Percentiles rank a stretch among this genome's conserved stretches.
phyloP scores from a whole-genome alignment of 1,139 yeast species.

The Geotrichum aggregatum region DNA sequence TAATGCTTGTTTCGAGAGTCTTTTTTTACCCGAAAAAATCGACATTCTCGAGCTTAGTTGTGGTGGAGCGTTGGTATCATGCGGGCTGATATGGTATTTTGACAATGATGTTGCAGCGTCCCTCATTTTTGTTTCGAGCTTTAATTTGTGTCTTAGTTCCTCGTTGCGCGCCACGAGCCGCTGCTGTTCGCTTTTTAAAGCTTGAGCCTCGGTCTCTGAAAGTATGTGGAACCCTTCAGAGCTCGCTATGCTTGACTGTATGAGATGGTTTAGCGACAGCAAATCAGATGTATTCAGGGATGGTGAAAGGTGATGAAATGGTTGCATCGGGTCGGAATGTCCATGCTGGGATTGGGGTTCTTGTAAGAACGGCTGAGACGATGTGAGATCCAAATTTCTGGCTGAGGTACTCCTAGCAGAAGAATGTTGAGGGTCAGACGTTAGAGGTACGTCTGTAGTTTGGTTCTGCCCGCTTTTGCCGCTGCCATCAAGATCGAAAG shows the following conservation, averaged over 20 bases:
- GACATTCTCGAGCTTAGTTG: not conserved
- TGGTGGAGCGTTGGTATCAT: not conserved
- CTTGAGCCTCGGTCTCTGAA: slow-evolving; percentile 8
- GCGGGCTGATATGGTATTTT: slow-evolving; percentile 26
- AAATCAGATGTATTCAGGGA: not conserved
- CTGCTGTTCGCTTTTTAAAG: slow-evolving; percentile 1
- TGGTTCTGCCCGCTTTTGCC: not conserved
- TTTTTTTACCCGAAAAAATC: slow-evolving; percentile 1
- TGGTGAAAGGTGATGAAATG: not conserved
- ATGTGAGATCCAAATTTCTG: not conserved
- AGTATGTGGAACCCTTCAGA: not conserved
- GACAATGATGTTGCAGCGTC: slow-evolving; percentile 38
- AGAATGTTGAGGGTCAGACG: not conserved
- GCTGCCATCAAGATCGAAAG: not conserved
- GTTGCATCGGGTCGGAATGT: not conserved
- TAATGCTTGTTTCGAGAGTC: slow-evolving; percentile 1
- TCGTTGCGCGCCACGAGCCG: not conserved
- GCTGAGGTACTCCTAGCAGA: no score
- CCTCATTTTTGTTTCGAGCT: slow-evolving; percentile 3
- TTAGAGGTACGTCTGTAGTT: no score
- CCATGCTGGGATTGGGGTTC: not conserved
- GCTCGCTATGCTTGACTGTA: slow-evolving; percentile 31
- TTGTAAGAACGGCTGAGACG: not conserved
- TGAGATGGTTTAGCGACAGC: slow-evolving; percentile 21
- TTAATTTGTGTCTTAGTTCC: not conserved